phyloP scores from a whole-genome alignment of 768 basidiomycete species.

The Suillus discolor region DNA sequence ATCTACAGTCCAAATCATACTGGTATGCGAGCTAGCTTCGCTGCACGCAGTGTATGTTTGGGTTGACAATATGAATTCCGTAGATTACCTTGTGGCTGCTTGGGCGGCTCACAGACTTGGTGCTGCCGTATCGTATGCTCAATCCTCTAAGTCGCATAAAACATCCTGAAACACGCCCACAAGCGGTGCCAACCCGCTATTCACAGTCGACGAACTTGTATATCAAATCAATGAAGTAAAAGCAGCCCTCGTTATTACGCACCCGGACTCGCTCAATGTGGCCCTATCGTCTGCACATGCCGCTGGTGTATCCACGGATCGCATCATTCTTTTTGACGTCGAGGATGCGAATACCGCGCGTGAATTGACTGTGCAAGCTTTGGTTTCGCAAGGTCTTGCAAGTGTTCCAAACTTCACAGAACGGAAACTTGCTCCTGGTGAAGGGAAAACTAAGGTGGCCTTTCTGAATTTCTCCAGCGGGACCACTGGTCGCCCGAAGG shows the following conservation, averaged over 20 bases:
- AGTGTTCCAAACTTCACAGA: constrained; percentile 47
- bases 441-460: constrained; percentile 70
- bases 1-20: constrained; percentile 70
- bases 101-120: constrained; percentile 61
- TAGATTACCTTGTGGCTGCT: constrained; percentile 57
- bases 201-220: constrained; percentile 56
- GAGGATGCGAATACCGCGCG: constrained; percentile 15
- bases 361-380: constrained; percentile 43
- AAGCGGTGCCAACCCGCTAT: constrained; percentile 68
- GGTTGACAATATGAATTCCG: background rate
- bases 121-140: constrained; percentile 56
- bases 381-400: constrained; percentile 52
- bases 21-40: constrained; percentile 38
- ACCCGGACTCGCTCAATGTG: constrained; percentile 44
- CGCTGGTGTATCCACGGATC: constrained; percentile 43
- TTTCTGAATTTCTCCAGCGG: constrained; percentile 76
- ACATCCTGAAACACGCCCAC: constrained; percentile 5
- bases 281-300: constrained; percentile 46
- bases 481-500: constrained; percentile 78
- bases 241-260: constrained; percentile 49
- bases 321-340: constrained; percentile 45
- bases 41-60: background rate
- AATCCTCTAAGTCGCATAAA: background rate
- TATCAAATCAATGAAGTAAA: constrained; percentile 56
- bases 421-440: constrained; percentile 52